phyloP scores from a whole-genome alignment of 2,329 filamentous ascomycete species.

The Colletotrichum simmondsii region DNA sequence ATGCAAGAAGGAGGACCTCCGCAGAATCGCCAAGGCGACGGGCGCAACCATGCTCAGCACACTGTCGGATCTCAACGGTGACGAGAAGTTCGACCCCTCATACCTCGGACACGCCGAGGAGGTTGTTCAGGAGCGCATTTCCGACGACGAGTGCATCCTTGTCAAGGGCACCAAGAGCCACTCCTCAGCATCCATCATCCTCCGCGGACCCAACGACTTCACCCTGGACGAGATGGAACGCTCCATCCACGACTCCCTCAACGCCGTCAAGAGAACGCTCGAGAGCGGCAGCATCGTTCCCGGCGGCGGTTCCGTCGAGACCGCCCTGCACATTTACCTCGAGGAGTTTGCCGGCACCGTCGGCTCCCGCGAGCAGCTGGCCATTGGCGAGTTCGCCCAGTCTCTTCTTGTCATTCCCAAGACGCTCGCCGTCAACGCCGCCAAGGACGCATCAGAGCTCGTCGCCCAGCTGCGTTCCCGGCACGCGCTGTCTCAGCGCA shows the following conservation, averaged over 20 bases:
- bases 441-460: conserved; percentile 94
- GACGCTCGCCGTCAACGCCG: conserved; percentile 95
- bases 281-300: conserved; percentile 98
- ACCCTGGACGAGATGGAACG: conserved; percentile 99
- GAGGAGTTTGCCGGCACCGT: conserved; percentile 99
- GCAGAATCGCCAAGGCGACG: conserved; percentile 95
- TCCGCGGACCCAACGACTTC: conserved; percentile 95
- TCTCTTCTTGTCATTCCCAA: conserved; percentile 95
- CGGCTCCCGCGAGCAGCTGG: conserved; percentile 95
- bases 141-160: conserved; percentile 97
- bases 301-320: conserved; percentile 96
- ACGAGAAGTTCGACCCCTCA: conserved; percentile 94
- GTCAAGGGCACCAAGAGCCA: conserved; percentile 96
- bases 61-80: conserved; percentile 94
- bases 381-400: conserved; percentile 97
- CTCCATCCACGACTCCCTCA: conserved; percentile 95
- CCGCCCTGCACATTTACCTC: conserved; percentile 98
- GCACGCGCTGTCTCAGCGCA: conserved; percentile 93
- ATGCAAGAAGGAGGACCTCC: conserved; percentile 98
- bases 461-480: conserved; percentile 94
- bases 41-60: conserved; percentile 94
- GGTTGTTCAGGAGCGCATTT: conserved; percentile 97
- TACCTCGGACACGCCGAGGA: conserved; percentile 93
- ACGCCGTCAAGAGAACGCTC: conserved; percentile 94
- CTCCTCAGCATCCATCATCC: conserved; percentile 94